These are phyloP conservation scores for Fusarium abutilonis DNA, from an alignment of 2,329 filamentous ascomycete genomes.

Conservation along the genomic window DNA sequence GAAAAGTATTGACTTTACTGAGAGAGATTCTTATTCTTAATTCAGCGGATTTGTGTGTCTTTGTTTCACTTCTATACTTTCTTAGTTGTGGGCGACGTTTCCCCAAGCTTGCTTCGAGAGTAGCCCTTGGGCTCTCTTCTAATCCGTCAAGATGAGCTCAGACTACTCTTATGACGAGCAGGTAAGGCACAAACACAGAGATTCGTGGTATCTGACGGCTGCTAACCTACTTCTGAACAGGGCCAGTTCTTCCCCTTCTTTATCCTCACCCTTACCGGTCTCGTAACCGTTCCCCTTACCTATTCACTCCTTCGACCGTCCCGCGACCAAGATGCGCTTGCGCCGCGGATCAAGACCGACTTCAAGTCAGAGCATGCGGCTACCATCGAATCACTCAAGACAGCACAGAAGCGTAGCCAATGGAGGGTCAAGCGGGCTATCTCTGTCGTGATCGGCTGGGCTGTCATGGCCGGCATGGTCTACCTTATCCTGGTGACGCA, in stretches of 20 bases:
- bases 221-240: slow-evolving; percentile 52
- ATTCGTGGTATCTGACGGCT: background rate
- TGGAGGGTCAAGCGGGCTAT: slow-evolving; percentile 85
- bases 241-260: slow-evolving; percentile 99
- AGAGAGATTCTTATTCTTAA: slow-evolving; percentile 17
- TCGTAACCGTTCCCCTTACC: slow-evolving; percentile 90
- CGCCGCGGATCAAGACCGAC: slow-evolving; percentile 81
- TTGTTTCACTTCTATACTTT: slow-evolving; percentile 17
- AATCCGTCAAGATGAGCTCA: slow-evolving; percentile 75
- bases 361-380: slow-evolving; percentile 86
- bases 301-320: slow-evolving; percentile 85
- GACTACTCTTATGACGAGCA: slow-evolving; percentile 99
- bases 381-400: slow-evolving; percentile 82
- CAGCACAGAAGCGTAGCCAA: slow-evolving; percentile 89
- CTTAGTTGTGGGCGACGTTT: slow-evolving; percentile 32
- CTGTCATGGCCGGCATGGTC: slow-evolving; percentile 86
- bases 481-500: slow-evolving; percentile 89
- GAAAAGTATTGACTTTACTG: slow-evolving; percentile 8
- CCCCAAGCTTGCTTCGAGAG: slow-evolving; percentile 37
- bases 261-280: slow-evolving; percentile 86
- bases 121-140: slow-evolving; percentile 50
- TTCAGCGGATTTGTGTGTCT: slow-evolving; percentile 20
- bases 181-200: slow-evolving; percentile 54
- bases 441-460: slow-evolving; percentile 80
- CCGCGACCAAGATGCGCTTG: slow-evolving; percentile 79